Evolutionary conservation across 352 stramenopile species (phyloP), one percentile per base, ranked within the genome.

Genomic region (Pilasporangium apinafurcum): DNA sequence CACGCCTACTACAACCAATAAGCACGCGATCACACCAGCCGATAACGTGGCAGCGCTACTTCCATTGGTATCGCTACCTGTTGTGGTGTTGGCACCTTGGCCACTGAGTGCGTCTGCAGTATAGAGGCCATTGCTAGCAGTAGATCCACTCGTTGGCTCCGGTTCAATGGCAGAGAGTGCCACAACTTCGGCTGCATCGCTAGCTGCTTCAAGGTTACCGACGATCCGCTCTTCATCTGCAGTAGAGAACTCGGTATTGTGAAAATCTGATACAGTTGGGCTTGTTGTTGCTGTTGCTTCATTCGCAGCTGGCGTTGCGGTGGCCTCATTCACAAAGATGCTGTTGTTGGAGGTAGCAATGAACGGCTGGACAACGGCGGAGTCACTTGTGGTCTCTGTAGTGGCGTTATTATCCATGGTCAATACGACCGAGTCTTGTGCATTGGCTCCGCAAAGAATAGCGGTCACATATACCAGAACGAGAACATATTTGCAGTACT

Each of bases 1-100:
- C 16, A 67, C 28, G 2, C 32, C 61, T 10, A 53, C 61, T 8
- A 67, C 41, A 2, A 36, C 61, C 12, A 65, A 33, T 9, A 53
- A 48, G 14, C 41, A 51, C 14, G 56, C 60, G 8, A 48, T 36
- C 5, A 32, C 53, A 28, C 48, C 57, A 9, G 25, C 48, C n/a
- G 53, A 37, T 9, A 48, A 36, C 28, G 41, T 52, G 56, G 40
- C 24, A 27, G 51, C 17, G 31, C 57, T 20, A 44, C 37, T 27
- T 4, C 39, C 25, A 13, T 47, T 35, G 21, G 7, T 38, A 29
- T 24, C 37, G 18, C 9, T 10, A 18, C 16, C n/a, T n/a, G n/a
- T n/a, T n/a, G n/a, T 9, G 37, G 22, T 46, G 17, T 29, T 27
- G n/a, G 30, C 37, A 6, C 2, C 8, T 17, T 27, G 24, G 18